Evolutionary conservation across 306 rosid genomes (phyloP).

Genomic region (Vicia sativa): DNA sequence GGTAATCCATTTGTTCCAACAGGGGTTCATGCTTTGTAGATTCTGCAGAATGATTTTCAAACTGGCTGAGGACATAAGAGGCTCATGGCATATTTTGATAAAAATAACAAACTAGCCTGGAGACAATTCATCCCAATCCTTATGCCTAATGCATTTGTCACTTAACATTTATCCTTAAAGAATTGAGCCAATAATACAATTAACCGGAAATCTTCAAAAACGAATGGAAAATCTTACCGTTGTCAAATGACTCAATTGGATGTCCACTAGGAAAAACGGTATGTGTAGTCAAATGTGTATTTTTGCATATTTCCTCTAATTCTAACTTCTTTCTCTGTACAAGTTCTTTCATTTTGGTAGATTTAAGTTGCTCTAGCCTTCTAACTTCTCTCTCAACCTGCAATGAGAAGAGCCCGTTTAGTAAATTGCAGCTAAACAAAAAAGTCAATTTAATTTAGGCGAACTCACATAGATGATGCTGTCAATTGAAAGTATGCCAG

Average conservation of each 20-base stretch:
- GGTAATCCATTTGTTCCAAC: conserved; percentile 61
- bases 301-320: conserved; percentile 64
- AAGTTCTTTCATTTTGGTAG: conserved; percentile 67
- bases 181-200: background rate
- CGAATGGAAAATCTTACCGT: conserved; percentile 45
- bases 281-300: conserved; percentile 54
- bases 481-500: conserved; percentile 60
- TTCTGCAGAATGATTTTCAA: conserved; percentile 43
- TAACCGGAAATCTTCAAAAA: background rate
- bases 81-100: conserved; percentile 4
- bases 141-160: background rate
- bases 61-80: background rate
- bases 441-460: background rate
- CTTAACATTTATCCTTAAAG: too few species aligned
- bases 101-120: background rate
- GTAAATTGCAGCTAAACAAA: conserved; percentile 2
- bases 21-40: conserved; percentile 43
- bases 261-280: conserved; percentile 38
- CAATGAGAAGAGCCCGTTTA: conserved; percentile 26
- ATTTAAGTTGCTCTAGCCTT: conserved; percentile 72
- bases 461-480: conserved; percentile 55
- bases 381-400: conserved; percentile 73
- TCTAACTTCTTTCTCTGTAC: conserved; percentile 59
- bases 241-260: conserved; percentile 49
- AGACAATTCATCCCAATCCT: background rate